A percentile compares a stretch with the other conserved stretches of the same genome.
These are phyloP conservation scores for Triticum turgidum DNA, from an alignment of 176 grass and related monocot genomes.

Conservation along the genomic window DNA sequence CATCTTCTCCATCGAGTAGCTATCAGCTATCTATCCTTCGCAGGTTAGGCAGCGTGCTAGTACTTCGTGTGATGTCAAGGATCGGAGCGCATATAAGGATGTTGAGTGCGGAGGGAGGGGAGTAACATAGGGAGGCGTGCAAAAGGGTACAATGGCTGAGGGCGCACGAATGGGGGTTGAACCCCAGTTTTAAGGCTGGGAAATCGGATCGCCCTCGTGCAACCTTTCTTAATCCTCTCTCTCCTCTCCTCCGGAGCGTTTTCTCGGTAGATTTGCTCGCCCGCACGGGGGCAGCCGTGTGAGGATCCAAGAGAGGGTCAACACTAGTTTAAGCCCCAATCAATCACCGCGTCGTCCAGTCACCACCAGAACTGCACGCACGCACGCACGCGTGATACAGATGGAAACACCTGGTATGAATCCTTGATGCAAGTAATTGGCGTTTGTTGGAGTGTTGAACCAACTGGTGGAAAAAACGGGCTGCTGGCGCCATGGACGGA, in stretches of 20 bases:
- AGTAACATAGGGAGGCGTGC: constrained; percentile 57
- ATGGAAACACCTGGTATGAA: neutral
- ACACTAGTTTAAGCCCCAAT: constrained; percentile 35
- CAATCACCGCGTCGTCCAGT: neutral
- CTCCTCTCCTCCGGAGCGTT: neutral
- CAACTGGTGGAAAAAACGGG: constrained; percentile 10
- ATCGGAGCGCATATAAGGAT: neutral
- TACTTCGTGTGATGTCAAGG: neutral
- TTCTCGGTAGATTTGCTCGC: constrained; percentile 31
- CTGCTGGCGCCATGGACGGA: neutral
- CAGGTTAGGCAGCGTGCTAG: neutral
- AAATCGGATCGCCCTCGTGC: constrained; percentile 72
- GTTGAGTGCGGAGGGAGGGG: constrained; percentile 40
- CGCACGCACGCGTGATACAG: neutral
- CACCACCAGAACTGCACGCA: neutral
- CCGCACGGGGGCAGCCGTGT: constrained; percentile 28
- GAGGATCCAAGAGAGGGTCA: constrained; percentile 54
- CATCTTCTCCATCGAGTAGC: constrained; percentile 9
- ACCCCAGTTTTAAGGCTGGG: constrained; percentile 95
- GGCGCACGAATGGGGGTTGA: constrained; percentile 91
- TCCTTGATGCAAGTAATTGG: neutral
- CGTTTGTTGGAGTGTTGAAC: constrained; percentile 7
- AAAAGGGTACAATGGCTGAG: constrained; percentile 62
- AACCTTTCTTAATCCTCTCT: constrained; percentile 22
- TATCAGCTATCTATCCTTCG: neutral